Evolutionary conservation across 2,329 filamentous ascomycete species (phyloP), one percentile per base, ranked within the genome.

Genomic region (Trichophyton rubrum): DNA sequence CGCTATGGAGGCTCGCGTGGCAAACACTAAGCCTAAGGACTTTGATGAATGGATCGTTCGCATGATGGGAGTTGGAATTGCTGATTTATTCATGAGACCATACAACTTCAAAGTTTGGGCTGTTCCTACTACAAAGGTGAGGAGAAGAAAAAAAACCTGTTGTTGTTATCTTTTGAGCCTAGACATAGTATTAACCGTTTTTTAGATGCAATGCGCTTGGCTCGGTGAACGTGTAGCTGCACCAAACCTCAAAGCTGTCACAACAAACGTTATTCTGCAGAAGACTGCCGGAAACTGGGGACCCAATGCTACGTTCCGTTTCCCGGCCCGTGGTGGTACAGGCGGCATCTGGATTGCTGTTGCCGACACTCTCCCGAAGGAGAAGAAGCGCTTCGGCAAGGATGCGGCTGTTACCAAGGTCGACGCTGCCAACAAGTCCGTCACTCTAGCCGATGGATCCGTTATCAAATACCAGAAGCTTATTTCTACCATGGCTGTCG

Each of bases 21-120:
- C 69, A 89, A 92, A 85, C 78, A 89, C 85, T 67, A 97, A 97
- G 82, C 93, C 93, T 69, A 87, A 91, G 81, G 82, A 95, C 79
- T 99, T 99, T 70, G 93, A 99, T 72, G 90, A 99, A 80, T 97
- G 91, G 91, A 97, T 97, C 71, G 75, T 97, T 69, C 86, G 93
- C 70, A 95, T 88, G 80, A 91, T 88, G 79, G 93, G 93, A 70
- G 79, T 84, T 69, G 92, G 92, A 69, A 82, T 99, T 70, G 92
- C 91, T 67, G 85, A 99, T 75, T 82, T 92, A 69, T 99, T 99
- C 84, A 99, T 99, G 93, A 84, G 93, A 70, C 93, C 93, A 60
- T 99, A 99, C 83, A 99, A 99, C 85, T 99, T 87, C 86, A 99
- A 99, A 81, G 93, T 99, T 73, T 99, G 93, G 93, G 93, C 93